Evolutionary conservation across 371 early-diverging fungal species (phyloP), one percentile per base, ranked within the genome.

Genomic region (Sporodiniella umbellata): DNA sequence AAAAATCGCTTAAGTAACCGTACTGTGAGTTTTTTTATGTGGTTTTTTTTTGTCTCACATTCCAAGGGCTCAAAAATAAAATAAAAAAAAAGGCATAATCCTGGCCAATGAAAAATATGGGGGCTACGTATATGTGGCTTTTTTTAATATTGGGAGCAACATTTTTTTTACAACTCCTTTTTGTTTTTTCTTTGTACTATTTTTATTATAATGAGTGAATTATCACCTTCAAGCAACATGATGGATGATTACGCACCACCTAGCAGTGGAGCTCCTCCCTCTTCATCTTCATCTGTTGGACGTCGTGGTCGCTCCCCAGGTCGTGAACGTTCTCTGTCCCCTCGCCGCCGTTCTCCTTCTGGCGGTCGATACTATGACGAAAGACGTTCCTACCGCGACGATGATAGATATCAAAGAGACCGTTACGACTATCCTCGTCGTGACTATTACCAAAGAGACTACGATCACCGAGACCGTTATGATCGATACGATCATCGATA

Each of bases 271-370:
- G 53, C 54, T 28, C 56, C 68, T 17, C 57, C 63, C 4, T 56
- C 56, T 30, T 56, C 25, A 7, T 48, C 59, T n/a, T 45, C 50
- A 43, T 45, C 51, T 42, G 47, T 43, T 17, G 37, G 58, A n/a
- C 40, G 26, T 3, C 39, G 50, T 24, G 43, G 55, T 14, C 46
- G 53, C 30, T 66, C 65, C 37, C 68, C 68, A 44, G 64, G 64
- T 38, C 75, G 72, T 60, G 79, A 78, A 43, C 66, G 71, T 38
- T 80, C 72, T 22, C 66, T 70, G 56, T 79, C 80, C 15, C 83
- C 74, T 45, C 74, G 68, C 30, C 74, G 68, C 45, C 73, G 62
- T 15, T 56, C 73, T 39, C 59, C 78, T 24, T 62, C 65, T 43
- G 42, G 55, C 30, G 48, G 48, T 15, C 40, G 54, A 28, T 39